These are phyloP conservation scores for Aspergillus clavatus DNA, from an alignment of 2,329 filamentous ascomycete genomes.

Conservation along the genomic window DNA sequence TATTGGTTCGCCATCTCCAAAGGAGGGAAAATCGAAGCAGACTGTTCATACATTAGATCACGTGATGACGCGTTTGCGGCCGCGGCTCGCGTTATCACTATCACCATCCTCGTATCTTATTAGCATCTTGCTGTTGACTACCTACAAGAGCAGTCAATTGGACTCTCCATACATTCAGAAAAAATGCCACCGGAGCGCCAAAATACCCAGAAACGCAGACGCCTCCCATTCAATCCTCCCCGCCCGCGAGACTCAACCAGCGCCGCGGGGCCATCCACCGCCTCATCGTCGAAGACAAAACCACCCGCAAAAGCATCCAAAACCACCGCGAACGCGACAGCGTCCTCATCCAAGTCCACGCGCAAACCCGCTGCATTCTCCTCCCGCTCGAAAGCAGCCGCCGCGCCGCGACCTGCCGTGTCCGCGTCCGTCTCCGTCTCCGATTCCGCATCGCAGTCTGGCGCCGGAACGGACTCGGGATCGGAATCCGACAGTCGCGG, in stretches of 20 bases:
- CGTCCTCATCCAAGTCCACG: background rate
- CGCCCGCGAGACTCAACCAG: conserved; percentile 29
- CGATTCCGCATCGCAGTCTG: conserved; percentile 5
- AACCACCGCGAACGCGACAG: conserved; percentile 1
- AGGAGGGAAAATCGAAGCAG: background rate
- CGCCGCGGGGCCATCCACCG: conserved; percentile 14
- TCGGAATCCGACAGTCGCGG: conserved; percentile 14
- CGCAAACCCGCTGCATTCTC: background rate
- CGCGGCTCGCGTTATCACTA: conserved; percentile 6
- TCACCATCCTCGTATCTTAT: background rate
- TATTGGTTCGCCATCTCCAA: background rate
- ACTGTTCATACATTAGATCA: conserved; percentile 5
- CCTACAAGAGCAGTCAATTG: too few relatives aligned
- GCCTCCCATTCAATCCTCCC: conserved; percentile 44
- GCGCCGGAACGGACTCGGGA: conserved; percentile 15
- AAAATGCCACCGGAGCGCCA: conserved; percentile 29
- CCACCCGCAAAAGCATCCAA: conserved; percentile 8
- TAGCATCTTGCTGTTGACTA: too few relatives aligned
- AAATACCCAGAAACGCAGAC: conserved; percentile 32
- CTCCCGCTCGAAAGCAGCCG: conserved; percentile 9
- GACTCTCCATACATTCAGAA: too few relatives aligned
- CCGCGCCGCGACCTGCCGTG: conserved; percentile 4
- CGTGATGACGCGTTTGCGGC: conserved; percentile 17
- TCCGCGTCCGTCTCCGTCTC: conserved; percentile 14
- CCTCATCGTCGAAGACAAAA: conserved; percentile 11